Percentiles rank a stretch among this genome's conserved stretches.
These are phyloP conservation scores for Candida caryicola DNA, from an alignment of 805 yeast genomes.

Conservation along the genomic window DNA sequence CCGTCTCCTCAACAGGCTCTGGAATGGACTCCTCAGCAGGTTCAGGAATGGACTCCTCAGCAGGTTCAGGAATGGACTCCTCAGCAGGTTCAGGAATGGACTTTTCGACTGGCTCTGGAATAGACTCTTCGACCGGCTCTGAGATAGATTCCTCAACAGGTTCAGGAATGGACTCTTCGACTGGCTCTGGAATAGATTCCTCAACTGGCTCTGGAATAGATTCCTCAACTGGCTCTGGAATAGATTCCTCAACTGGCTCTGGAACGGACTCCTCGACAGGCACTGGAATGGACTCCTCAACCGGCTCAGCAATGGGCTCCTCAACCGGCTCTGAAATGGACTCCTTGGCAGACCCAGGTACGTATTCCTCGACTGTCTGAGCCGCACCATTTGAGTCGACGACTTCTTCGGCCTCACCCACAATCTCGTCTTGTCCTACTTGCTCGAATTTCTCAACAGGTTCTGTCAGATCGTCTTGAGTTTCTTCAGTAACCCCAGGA, in stretches of 20 bases:
- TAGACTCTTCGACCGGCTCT: neutral
- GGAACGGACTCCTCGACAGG: constrained; percentile 5
- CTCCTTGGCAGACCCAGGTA: no score
- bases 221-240: constrained; percentile 8
- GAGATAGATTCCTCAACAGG: neutral
- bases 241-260: constrained; percentile 1
- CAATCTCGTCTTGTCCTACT: constrained; percentile 5
- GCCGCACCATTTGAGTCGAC: no score
- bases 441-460: no score
- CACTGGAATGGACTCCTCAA: constrained; percentile 4
- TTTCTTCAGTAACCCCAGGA: neutral
- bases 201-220: constrained; percentile 3
- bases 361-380: no score
- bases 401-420: constrained; percentile 6
- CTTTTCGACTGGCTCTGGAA: neutral
- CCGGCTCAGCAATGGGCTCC: neutral
- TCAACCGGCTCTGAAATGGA: no score
- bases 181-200: neutral
- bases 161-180: no score
- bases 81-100: neutral
- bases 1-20: no score
- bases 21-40: no score
- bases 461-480: no score
- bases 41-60: no score
- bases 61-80: neutral